A percentile compares a stretch with the other conserved stretches of the same genome.
These are phyloP conservation scores for Triticum dicoccoides DNA, from an alignment of 176 grass and related monocot species.

Conservation along the genomic window DNA sequence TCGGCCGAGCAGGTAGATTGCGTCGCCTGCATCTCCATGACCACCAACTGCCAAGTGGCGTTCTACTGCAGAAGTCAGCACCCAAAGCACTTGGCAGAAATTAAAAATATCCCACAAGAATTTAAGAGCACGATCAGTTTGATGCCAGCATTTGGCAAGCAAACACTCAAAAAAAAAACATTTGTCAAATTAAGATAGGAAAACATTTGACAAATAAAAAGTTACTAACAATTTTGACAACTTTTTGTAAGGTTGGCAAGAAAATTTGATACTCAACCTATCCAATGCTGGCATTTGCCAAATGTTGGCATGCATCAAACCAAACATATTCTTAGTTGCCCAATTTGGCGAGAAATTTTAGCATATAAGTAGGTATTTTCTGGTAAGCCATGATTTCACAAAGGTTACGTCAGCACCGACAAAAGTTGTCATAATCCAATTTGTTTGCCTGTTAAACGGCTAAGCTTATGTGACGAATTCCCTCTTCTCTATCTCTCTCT, in stretches of 20 bases:
- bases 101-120: neutral
- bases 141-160: too few relatives aligned
- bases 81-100: neutral
- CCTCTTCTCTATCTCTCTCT: neutral
- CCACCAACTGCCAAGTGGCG: conserved; percentile 27
- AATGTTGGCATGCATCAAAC: too few relatives aligned
- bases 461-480: neutral
- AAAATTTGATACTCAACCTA: too few relatives aligned
- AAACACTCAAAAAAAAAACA: too few relatives aligned
- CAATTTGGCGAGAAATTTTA: neutral
- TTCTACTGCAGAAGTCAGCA: neutral
- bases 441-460: neutral
- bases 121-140: neutral
- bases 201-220: too few relatives aligned
- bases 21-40: neutral
- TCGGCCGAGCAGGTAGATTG: neutral
- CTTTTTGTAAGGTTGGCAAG: too few relatives aligned
- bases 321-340: neutral
- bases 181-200: too few relatives aligned
- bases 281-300: too few relatives aligned
- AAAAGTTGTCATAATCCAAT: neutral
- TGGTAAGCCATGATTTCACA: too few relatives aligned
- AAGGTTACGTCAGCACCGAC: neutral
- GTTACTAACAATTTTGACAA: too few relatives aligned
- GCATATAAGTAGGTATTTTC: too few relatives aligned